Evolutionary conservation across 495 filamentous ascomycete species (phyloP).

Genomic region (Massariosphaeria phaeospora): DNA sequence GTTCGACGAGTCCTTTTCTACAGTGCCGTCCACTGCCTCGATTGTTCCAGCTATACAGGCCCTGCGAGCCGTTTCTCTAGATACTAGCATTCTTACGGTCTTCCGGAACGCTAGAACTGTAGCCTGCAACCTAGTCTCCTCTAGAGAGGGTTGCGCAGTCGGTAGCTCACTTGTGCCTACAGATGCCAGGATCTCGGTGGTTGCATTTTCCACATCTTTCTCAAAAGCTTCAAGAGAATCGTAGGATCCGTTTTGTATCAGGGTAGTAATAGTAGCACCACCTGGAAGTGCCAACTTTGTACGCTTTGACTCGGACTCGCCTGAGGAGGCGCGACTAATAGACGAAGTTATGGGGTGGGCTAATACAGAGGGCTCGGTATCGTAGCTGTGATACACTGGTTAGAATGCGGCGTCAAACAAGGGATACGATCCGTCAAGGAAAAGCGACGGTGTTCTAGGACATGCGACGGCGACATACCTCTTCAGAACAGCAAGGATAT

Average conservation of each 20-base stretch:
- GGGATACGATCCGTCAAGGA: neutral
- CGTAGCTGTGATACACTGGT: slow-evolving; percentile 30
- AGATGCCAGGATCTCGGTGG: slow-evolving; percentile 9
- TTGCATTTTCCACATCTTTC: slow-evolving; percentile 28
- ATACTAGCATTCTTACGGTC: slow-evolving; percentile 8
- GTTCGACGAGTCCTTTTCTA: too few relatives aligned
- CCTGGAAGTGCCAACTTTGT: slow-evolving; percentile 32
- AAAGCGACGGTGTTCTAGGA: neutral
- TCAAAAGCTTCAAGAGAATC: slow-evolving; percentile 22
- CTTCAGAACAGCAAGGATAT: slow-evolving; percentile 31
- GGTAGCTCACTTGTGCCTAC: neutral
- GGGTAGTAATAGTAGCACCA: slow-evolving; percentile 13
- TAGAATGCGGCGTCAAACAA: neutral
- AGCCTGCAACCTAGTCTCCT: slow-evolving; percentile 9
- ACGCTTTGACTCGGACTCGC: slow-evolving; percentile 38
- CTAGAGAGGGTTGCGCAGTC: slow-evolving; percentile 1
- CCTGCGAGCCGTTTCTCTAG: slow-evolving; percentile 14
- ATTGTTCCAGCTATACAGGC: neutral
- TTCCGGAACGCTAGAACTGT: slow-evolving; percentile 27
- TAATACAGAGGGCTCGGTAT: slow-evolving; percentile 40
- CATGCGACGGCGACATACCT: slow-evolving; percentile 18
- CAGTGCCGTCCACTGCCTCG: neutral
- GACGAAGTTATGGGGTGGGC: slow-evolving; percentile 19
- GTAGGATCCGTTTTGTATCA: slow-evolving; percentile 22
- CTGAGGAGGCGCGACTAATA: slow-evolving; percentile 9